These are phyloP conservation scores for Pouteria campechiana DNA, from an alignment of 179 eudicot species.

Conservation along the genomic window DNA sequence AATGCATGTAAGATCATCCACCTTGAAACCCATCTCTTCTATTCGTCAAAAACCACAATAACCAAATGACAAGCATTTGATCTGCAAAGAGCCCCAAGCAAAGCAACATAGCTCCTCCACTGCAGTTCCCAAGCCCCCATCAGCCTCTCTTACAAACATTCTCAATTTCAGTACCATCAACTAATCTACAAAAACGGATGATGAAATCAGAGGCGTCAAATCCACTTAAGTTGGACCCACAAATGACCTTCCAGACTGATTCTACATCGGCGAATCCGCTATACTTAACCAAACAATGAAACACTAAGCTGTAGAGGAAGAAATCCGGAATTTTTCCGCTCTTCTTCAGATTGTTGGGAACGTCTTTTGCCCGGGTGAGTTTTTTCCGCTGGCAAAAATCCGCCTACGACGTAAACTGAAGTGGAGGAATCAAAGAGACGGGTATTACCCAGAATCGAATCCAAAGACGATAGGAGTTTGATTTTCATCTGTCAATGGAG, in stretches of 20 bases:
- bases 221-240: slow-evolving; percentile 3
- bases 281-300: slow-evolving; percentile 26
- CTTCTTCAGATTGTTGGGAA: too few species aligned
- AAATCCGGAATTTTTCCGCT: too few species aligned
- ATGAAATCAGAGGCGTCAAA: slow-evolving; percentile 23
- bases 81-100: slow-evolving; percentile 26
- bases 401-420: too few species aligned
- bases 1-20: slow-evolving; percentile 22
- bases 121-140: slow-evolving; percentile 15
- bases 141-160: slow-evolving; percentile 20
- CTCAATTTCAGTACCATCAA: slow-evolving; percentile 21
- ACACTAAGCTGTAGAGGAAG: too few species aligned
- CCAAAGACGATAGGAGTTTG: too few species aligned
- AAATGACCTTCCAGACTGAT: slow-evolving; percentile 19
- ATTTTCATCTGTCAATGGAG: too few species aligned
- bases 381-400: too few species aligned
- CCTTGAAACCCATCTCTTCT: slow-evolving; percentile 10
- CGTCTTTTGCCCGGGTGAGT: too few species aligned
- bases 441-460: too few species aligned
- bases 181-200: slow-evolving; percentile 21
- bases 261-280: too few species aligned
- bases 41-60: slow-evolving; percentile 16
- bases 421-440: too few species aligned
- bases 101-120: slow-evolving; percentile 19
- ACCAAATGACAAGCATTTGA: slow-evolving; percentile 19